Conservation (phyloP, 768 basidiomycete genomes). For the Tylopilus intermedius region DNA sequence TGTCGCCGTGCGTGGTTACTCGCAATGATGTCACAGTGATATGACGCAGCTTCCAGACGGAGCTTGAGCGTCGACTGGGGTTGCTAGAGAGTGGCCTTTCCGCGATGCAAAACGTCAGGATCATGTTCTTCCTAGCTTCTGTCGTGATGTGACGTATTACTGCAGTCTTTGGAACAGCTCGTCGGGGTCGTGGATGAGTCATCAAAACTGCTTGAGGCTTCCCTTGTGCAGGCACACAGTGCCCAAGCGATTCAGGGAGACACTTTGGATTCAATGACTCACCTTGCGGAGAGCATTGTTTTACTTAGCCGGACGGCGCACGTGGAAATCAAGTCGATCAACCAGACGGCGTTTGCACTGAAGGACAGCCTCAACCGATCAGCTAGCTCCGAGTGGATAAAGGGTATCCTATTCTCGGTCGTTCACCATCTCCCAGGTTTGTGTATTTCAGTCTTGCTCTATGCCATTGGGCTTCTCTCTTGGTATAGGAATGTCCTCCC, state of each 20-base stretch:
- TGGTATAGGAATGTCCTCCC: constrained; percentile 8
- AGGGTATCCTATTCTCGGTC: constrained; percentile 9
- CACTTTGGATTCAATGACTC: constrained; percentile 31
- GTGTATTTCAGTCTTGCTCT: constrained; percentile 8
- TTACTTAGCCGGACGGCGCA: constrained; percentile 37
- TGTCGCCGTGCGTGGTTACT: constrained; percentile 17
- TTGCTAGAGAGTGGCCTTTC: constrained; percentile 22
- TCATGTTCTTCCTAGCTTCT: constrained; percentile 5
- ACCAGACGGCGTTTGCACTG: constrained; percentile 35
- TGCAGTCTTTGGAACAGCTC: constrained; percentile 21
- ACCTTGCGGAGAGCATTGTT: constrained; percentile 34
- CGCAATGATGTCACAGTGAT: background rate
- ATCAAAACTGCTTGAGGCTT: constrained; percentile 29
- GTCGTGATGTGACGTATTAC: constrained; percentile 15
- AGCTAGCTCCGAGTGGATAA: constrained; percentile 20
- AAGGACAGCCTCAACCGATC: constrained; percentile 25
- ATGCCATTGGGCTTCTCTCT: background rate
- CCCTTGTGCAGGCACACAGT: constrained; percentile 28
- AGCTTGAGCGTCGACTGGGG: constrained; percentile 27
- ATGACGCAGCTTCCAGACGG: constrained; percentile 23
- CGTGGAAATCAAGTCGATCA: constrained; percentile 44
- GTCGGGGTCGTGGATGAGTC: constrained; percentile 17
- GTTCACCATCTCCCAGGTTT: constrained; percentile 22
- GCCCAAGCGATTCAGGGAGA: constrained; percentile 35
- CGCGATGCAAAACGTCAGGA: constrained; percentile 30